Base-by-base conservation (phyloP, 495 filamentous ascomycete species). In the Stereocaulon alpinum region DNA sequence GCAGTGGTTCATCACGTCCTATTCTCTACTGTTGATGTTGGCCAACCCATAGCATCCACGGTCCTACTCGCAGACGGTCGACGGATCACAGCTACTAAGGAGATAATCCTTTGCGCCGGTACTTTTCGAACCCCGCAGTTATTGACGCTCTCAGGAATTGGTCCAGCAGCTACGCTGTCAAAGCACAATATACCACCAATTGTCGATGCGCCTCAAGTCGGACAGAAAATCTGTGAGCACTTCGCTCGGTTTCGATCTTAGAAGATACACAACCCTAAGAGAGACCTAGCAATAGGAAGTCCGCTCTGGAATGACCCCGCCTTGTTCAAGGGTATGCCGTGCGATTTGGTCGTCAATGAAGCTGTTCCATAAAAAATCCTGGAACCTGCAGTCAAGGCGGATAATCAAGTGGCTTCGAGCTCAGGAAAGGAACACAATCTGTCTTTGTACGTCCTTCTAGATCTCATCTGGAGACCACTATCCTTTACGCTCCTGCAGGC, bases 131-230 rank as follows among this genome's bases (percentile, higher is more conserved):
- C 75, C 4, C 77, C 77, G 11, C 73, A 76, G 64, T 67, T 80
- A 2, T 70, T 80, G 24, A 75, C 77, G 70, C 70, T 77, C 14
- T 75, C 72, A 15, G 77, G 76, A 20, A 64, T 80, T 30, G 76
- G 77, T 1, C 64, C 71, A 0, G 45, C 34, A 5, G 55, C 60
- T 7, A 40, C 68, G 24, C 62, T 76, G 0, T n/a, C 59, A 0
- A 48, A 65, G 43, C 68, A 69, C 43, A 61, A 55, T 20, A 69
- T 74, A 27, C 40, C 56, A 1, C 45, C 58, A 14, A 29, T 65
- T 20, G 52, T 65, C 10, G 59, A 73, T 51, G 47, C 63, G 0
- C 71, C 70, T 27, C 66, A 66, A 11, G 72, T 76, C 6, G 73
- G 74, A 12, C 50, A 63, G 48, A 73, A 74, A 51, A 64, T 71